These are phyloP conservation scores for Kurtzmaniella natalensis DNA, from an alignment of 1,139 yeast genomes.

Conservation along the genomic window DNA sequence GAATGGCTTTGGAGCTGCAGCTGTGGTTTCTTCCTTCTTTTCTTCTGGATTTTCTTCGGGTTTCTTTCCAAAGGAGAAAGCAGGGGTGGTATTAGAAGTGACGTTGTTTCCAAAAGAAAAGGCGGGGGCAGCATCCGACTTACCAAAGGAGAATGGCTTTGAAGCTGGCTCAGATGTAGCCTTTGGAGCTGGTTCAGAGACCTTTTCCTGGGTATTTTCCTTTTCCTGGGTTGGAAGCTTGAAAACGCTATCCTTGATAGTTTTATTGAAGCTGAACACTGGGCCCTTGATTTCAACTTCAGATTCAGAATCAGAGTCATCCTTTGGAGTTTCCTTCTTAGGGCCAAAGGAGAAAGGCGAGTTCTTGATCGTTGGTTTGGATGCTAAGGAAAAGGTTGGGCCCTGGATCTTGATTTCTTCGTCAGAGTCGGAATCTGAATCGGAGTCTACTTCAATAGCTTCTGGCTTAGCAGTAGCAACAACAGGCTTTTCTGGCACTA, in stretches of 20 bases:
- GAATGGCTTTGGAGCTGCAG: constrained; percentile 3
- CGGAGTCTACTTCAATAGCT: constrained; percentile 14
- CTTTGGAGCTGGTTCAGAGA: constrained; percentile 2
- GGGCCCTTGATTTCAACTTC: constrained; percentile 66
- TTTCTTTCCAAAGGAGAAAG: constrained; percentile 3
- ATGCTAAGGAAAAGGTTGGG: constrained; percentile 53
- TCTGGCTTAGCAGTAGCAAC: constrained; percentile 9
- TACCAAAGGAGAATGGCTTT: constrained; percentile 16
- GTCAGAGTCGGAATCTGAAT: constrained; percentile 27
- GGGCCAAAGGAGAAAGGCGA: constrained; percentile 57
- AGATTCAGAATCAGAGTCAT: constrained; percentile 45
- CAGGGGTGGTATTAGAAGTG: constrained; percentile 3
- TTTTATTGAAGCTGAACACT: constrained; percentile 48
- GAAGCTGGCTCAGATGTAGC: constrained; percentile 5
- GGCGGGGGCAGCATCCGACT: constrained; percentile 8
- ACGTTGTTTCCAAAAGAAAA: constrained; percentile 1
- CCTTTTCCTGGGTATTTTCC: not conserved
- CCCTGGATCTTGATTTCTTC: constrained; percentile 56
- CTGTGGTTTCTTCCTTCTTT: not conserved
- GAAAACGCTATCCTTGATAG: constrained; percentile 46
- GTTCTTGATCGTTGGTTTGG: constrained; percentile 51
- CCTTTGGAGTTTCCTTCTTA: constrained; percentile 34
- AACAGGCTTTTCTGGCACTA: not conserved
- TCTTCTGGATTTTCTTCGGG: not conserved
- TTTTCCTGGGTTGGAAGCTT: constrained; percentile 17